phyloP scores from a whole-genome alignment of 2,329 filamentous ascomycete species.

The Neopestalotiopsis sp. region DNA sequence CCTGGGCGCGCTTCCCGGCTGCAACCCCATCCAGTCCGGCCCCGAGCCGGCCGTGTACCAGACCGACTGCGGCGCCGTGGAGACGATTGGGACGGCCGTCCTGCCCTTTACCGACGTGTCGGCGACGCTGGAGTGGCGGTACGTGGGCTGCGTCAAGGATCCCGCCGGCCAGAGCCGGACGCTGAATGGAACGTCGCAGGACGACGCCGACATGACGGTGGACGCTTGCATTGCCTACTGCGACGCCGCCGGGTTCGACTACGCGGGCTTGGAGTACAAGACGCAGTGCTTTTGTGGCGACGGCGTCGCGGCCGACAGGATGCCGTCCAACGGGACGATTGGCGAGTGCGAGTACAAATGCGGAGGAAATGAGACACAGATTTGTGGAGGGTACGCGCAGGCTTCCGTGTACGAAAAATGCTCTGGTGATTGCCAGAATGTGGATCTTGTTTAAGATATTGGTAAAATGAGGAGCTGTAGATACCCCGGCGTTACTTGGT shows the following conservation, averaged over 20 bases:
- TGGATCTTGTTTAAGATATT: neutral
- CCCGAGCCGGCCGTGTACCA: slow-evolving; percentile 27
- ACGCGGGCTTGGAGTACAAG: slow-evolving; percentile 31
- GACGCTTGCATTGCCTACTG: slow-evolving; percentile 30
- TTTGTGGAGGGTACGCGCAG: slow-evolving; percentile 42
- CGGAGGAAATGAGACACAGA: slow-evolving; percentile 38
- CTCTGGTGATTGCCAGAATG: slow-evolving; percentile 28
- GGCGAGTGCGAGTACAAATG: slow-evolving; percentile 48
- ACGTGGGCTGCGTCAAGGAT: slow-evolving; percentile 55
- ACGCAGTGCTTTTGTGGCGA: slow-evolving; percentile 36
- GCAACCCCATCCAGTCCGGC: slow-evolving; percentile 50
- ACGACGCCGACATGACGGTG: slow-evolving; percentile 31
- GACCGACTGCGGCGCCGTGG: slow-evolving; percentile 39
- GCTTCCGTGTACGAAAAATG: slow-evolving; percentile 43
- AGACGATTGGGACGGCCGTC: slow-evolving; percentile 41
- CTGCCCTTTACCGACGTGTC: slow-evolving; percentile 51
- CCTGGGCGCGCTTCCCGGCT: slow-evolving; percentile 56
- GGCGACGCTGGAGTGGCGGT: slow-evolving; percentile 49
- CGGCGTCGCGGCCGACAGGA: slow-evolving; percentile 29
- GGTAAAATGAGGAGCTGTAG: too few species aligned
- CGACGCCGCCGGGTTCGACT: slow-evolving; percentile 22
- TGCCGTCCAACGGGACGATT: slow-evolving; percentile 44
- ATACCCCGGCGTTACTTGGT: too few species aligned
- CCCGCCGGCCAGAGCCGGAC: slow-evolving; percentile 32
- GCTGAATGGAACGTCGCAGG: slow-evolving; percentile 25